Base-by-base conservation (phyloP, 352 stramenopile genomes). In the Phytophthora colocasiae region DNA sequence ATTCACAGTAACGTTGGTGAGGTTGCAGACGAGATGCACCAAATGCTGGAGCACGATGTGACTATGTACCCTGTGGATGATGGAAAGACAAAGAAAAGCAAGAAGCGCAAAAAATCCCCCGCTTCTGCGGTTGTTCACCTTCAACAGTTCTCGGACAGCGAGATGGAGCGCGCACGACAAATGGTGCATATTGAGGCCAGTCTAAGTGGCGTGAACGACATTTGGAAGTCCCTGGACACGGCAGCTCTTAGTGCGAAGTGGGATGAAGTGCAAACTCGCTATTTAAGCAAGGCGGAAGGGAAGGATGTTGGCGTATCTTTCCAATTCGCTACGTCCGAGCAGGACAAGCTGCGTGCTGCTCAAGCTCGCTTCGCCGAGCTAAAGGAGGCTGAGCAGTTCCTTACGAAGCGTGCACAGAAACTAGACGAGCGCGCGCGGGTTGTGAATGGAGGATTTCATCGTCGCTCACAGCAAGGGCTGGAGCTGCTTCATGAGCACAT, bases 131-230 rank as follows among this genome's bases (percentile, higher is more conserved):
- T 72, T 3, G 69, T 78, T 2, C 46, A 36, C 4, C 61, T 92
- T 1, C 27, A 78, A 6, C 43, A 75, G 32, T 90, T 94, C 44
- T 73, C 79, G 1, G 86, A 96, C 43, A 79, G 67, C n/a, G 78
- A 87, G 11, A 70, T 96, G 38, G 76, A 86, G 46, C 69, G 76
- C 4, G 88, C 86, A 8, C 75, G 76, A 26, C 91, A 92, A 66
- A 87, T 93, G 76, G 73, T 96, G 24, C 64, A 85, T n/a, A 83
- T 96, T 46, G 88, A 96, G 61, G 83, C 83, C 32, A 92, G 80
- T 69, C 50, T 95, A 31, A 53, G 70, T 49, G 59, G 67, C 2
- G 36, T 48, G 9, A 48, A 65, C 22, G 73, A 85, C 44, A 34
- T 77, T 10, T 95, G 86, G 86, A 70, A 78, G 34, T 51, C 47